These are phyloP conservation scores for Aspergillus conjunctus DNA, from an alignment of 495 filamentous ascomycete genomes.

Conservation along the genomic window DNA sequence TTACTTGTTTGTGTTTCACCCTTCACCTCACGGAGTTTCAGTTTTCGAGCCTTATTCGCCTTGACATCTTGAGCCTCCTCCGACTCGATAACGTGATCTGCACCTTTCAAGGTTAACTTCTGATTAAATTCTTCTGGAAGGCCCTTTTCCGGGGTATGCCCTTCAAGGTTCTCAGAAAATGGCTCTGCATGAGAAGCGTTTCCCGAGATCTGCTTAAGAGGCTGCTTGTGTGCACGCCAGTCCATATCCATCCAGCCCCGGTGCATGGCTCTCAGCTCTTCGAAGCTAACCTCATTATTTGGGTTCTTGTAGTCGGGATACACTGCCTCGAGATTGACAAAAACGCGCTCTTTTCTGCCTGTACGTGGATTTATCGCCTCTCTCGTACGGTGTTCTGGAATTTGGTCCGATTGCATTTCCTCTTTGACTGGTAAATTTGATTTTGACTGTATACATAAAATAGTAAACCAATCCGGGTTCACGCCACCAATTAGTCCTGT, in stretches of 20 bases:
- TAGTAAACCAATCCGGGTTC: conserved; percentile 58
- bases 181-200: conserved; percentile 30
- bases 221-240: conserved; percentile 56
- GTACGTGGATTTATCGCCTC: conserved; percentile 75
- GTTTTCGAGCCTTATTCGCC: conserved; percentile 55
- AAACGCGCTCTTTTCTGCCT: conserved; percentile 79
- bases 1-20: conserved; percentile 80
- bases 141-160: conserved; percentile 20
- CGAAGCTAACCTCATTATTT: conserved; percentile 76
- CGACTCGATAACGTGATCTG: conserved; percentile 20
- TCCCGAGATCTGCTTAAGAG: conserved; percentile 44
- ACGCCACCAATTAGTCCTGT: conserved; percentile 90
- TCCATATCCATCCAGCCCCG: conserved; percentile 75
- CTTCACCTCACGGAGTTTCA: conserved; percentile 76
- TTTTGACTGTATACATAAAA: conserved; percentile 63
- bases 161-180: conserved; percentile 18
- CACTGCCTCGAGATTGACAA: conserved; percentile 79
- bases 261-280: conserved; percentile 80
- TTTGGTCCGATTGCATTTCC: conserved; percentile 35
- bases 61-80: conserved; percentile 44
- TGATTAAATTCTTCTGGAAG: conserved; percentile 33
- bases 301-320: conserved; percentile 75
- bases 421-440: conserved; percentile 46
- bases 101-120: conserved; percentile 33
- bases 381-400: conserved; percentile 61